phyloP scores from a whole-genome alignment of 2,329 filamentous ascomycete genomes.

The Botryotinia narcissicola region DNA sequence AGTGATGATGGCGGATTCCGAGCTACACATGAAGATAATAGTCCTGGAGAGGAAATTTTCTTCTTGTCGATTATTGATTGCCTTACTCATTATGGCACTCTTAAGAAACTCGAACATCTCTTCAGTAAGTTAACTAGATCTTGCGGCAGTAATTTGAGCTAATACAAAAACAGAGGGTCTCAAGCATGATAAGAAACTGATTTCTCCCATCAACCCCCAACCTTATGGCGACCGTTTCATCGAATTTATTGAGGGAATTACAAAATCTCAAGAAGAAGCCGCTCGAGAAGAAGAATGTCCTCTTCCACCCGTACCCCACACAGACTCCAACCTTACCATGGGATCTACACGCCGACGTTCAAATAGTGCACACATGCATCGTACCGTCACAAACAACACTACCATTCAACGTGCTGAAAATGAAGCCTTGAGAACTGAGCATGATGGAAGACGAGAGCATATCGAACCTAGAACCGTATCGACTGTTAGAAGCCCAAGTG shows the following conservation, averaged over 20 bases:
- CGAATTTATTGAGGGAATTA: slow-evolving; percentile 86
- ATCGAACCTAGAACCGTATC: slow-evolving; percentile 47
- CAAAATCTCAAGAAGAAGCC: slow-evolving; percentile 84
- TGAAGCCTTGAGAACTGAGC: slow-evolving; percentile 33
- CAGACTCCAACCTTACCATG: slow-evolving; percentile 31
- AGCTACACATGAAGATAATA: slow-evolving; percentile 87
- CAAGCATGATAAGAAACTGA: slow-evolving; percentile 77
- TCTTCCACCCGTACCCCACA: slow-evolving; percentile 28
- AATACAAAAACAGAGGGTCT: slow-evolving; percentile 60
- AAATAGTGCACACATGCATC: slow-evolving; percentile 28
- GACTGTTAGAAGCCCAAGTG: slow-evolving; percentile 55
- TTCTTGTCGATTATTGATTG: slow-evolving; percentile 99
- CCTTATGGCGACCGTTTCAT: slow-evolving; percentile 93
- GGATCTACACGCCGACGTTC: slow-evolving; percentile 31
- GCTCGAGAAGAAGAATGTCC: slow-evolving; percentile 53
- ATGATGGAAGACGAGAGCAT: slow-evolving; percentile 38
- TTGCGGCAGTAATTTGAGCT: slow-evolving; percentile 20
- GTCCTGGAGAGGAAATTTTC: slow-evolving; percentile 86
- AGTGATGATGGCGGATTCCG: slow-evolving; percentile 89
- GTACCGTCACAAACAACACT: slow-evolving; percentile 28
- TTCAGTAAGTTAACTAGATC: slow-evolving; percentile 55
- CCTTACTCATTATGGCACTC: slow-evolving; percentile 88
- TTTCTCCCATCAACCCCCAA: slow-evolving; percentile 86
- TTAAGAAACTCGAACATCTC: slow-evolving; percentile 95
- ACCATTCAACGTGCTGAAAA: slow-evolving; percentile 33